Base-by-base conservation (phyloP, 371 early-diverging fungal species). In the Thermomucor indicae-seudaticae region DNA sequence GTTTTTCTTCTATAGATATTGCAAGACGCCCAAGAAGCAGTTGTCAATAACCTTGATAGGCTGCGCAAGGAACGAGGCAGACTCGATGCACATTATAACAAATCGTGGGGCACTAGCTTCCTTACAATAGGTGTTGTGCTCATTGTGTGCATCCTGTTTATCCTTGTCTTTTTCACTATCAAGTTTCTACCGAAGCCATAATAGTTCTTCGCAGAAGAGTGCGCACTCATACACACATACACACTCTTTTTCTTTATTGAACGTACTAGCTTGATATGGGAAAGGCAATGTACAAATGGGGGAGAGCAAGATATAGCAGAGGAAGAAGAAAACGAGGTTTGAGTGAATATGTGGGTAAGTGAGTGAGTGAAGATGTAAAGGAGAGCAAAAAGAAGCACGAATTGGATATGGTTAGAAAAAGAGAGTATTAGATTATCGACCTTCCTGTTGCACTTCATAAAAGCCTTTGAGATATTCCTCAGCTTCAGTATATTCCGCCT, bases 401-500 rank as follows among this genome's bases (percentile, higher is more conserved):
- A 3, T 37, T 37, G 14, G 5, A 5, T 5, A 37, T 19, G 37
- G 37, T 37, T 37, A 37, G 3, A 37, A 37, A 37, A 37, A 19
- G 19, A 32, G 14, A 37, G 37, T 16, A 37, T 5, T 14, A 3
- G 10, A 37, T 37, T 37, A 60, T 57, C 61, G 57, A 41, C 60
- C 35, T 48, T 69, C 72, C n/a, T n/a, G n/a, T 49, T 71, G 64
- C 16, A 37, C 37, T 17, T 84, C 81, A 45, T 88, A 91, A 59
- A 90, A 88, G 57, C 75, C 80, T 44, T 75, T 76, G 24, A 91
- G 72, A 50, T 86, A 86, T 43, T 71, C 76, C 49, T 83, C 82
- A 11, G 90, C 91, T 64, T 89, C 86, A 38, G 75, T 58, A 63
- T 86, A 90, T 57, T 89, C 89, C n/a, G 39, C 64, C 65, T 82